Conservation (phyloP, 164 flowering plant species). For the Santalum album region DNA sequence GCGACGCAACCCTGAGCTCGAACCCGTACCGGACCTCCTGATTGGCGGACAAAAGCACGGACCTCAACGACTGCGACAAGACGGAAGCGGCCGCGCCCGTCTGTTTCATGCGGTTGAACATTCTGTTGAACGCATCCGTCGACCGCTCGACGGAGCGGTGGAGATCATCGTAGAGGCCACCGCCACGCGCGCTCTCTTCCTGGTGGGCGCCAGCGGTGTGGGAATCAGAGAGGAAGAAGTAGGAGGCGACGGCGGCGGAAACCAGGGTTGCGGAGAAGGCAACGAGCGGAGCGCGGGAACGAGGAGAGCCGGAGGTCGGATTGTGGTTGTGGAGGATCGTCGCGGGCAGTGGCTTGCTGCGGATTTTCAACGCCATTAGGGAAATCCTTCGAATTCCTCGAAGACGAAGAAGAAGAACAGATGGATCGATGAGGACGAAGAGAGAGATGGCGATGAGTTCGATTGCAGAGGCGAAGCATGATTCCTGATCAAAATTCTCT, state of each 20-base stretch:
- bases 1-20: conserved; percentile 78
- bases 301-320: conserved; percentile 11
- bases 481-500: too few relatives aligned
- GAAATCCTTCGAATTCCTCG: too few relatives aligned
- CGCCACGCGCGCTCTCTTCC: neutral
- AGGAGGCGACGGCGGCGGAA: conserved; percentile 25
- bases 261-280: conserved; percentile 44
- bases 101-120: conserved; percentile 45
- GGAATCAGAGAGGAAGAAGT: conserved; percentile 10
- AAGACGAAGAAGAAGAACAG: too few relatives aligned
- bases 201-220: neutral
- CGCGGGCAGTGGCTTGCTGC: too few relatives aligned
- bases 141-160: conserved; percentile 34
- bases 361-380: too few relatives aligned
- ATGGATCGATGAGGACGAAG: too few relatives aligned
- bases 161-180: conserved; percentile 19
- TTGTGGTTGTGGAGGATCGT: conserved; percentile 15
- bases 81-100: conserved; percentile 82
- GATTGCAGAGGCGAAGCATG: too few relatives aligned
- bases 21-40: conserved; percentile 82
- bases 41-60: conserved; percentile 77
- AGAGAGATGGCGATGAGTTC: too few relatives aligned
- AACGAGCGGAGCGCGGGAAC: conserved; percentile 21
- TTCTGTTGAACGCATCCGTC: conserved; percentile 30
- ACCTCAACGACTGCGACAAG: conserved; percentile 71